Conservation (phyloP, 2,329 filamentous ascomycete genomes). For the Cladosporium sp. region DNA sequence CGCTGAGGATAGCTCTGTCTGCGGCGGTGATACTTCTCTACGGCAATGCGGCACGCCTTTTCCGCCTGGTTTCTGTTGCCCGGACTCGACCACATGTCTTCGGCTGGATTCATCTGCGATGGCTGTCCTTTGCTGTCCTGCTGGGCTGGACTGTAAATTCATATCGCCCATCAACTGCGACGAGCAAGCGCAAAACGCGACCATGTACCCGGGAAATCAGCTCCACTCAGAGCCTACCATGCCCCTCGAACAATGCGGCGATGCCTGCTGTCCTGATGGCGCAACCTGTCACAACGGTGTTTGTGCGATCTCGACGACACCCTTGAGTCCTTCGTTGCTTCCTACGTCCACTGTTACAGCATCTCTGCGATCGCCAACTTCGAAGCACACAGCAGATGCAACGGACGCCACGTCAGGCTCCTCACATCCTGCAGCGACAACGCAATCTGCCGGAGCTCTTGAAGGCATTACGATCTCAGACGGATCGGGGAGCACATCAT, state of each 20-base stretch:
- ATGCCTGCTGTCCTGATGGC: conserved; percentile 66
- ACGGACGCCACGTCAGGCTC: neutral
- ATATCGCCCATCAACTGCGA: conserved; percentile 65
- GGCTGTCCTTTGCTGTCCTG: conserved; percentile 68
- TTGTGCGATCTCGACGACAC: conserved; percentile 43
- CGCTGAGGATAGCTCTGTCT: conserved; percentile 33
- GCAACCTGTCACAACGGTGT: conserved; percentile 56
- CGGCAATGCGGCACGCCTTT: conserved; percentile 53
- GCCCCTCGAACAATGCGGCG: conserved; percentile 55
- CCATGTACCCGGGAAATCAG: conserved; percentile 51
- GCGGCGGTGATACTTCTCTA: conserved; percentile 46
- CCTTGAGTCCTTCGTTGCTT: conserved; percentile 12
- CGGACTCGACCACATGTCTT: conserved; percentile 51
- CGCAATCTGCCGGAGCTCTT: neutral
- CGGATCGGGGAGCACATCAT: neutral
- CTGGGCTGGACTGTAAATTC: conserved; percentile 51
- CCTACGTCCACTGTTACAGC: neutral
- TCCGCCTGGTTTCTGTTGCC: conserved; percentile 66
- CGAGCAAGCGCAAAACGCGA: conserved; percentile 56
- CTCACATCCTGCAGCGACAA: neutral
- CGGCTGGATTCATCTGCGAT: conserved; percentile 57
- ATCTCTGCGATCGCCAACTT: neutral
- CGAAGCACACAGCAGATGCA: neutral
- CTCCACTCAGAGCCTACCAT: conserved; percentile 63
- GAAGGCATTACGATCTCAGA: neutral